Conservation (phyloP, 441 rosid genomes). For the Gossypium gossypioides region DNA sequence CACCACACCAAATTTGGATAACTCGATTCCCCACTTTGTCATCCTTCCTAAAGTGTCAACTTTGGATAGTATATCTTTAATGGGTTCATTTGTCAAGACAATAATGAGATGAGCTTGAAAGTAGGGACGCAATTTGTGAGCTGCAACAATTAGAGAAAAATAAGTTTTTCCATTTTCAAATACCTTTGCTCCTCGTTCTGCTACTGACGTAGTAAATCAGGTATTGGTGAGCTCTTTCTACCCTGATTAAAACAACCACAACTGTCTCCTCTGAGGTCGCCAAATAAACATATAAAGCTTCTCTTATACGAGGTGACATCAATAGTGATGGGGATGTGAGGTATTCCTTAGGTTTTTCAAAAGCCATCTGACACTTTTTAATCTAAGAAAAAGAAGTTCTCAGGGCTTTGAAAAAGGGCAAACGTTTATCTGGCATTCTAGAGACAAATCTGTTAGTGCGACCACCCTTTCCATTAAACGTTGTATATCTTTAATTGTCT, state of each 20-base stretch:
- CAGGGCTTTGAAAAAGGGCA: background rate
- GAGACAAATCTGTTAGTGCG: background rate
- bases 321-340: background rate
- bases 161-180: too few relatives aligned
- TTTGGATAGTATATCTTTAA: background rate
- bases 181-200: background rate
- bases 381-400: background rate
- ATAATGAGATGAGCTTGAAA: background rate
- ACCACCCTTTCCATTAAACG: too few relatives aligned
- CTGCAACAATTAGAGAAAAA: too few relatives aligned
- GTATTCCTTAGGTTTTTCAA: background rate
- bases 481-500: too few relatives aligned
- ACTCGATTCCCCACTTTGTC: background rate
- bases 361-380: too few relatives aligned
- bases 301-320: too few relatives aligned
- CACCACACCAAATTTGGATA: background rate
- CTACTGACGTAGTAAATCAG: too few relatives aligned
- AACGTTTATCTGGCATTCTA: background rate
- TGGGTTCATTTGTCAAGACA: background rate
- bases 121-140: background rate
- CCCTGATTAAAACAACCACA: too few relatives aligned
- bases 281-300: too few relatives aligned
- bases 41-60: background rate
- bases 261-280: too few relatives aligned
- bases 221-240: background rate